Evolutionary conservation across 306 rosid species (phyloP), one percentile per base, ranked within the genome.

Genomic region (Canavalia ensiformis): DNA sequence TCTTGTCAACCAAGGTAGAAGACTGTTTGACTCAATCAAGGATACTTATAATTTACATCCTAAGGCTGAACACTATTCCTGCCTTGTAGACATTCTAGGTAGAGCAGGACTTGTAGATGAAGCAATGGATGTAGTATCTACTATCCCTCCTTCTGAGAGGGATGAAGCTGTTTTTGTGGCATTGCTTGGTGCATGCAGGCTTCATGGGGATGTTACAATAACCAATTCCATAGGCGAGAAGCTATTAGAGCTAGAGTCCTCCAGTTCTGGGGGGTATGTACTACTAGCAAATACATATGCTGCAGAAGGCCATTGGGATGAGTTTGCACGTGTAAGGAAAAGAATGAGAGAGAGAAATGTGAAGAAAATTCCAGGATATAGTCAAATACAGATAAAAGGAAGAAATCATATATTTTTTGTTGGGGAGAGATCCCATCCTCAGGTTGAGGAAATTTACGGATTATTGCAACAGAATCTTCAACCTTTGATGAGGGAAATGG

Each of bases 251-350:
- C 30, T 85, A 54, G 86, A 87, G 47, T 71, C 88, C 47, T 60
- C 65, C 42, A 51, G 88, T 57, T 83, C 80, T 8, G 87, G 92
- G 58, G 77, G 77, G 29, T 84, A 79, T 64, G 75, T 74, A 41
- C 82, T 89, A 30, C 74, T 87, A 77, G 89, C 88, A 31, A 87
- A 80, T 79, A 46, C 81, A 37, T 80, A 87, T 83, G 88, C 88
- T 57, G 85, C 84, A 29, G 84, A 75, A 71, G 83, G 79, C 55
- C 74, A 64, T 47, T 87, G 92, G 89, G 83, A 80, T 63, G 84
- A 85, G 58, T 87, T 85, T 83, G 90, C 90, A 55, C 60, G n/a
- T 44, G 81, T 89, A n/a, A 87, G 87, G 81, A 83, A 70, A 79
- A 86, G 56, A 74, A 84, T 86, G 92, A 86, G 51, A 69, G 87